Evolutionary conservation across 768 basidiomycete genomes (phyloP).

Genomic region (Agaricus blazei): DNA sequence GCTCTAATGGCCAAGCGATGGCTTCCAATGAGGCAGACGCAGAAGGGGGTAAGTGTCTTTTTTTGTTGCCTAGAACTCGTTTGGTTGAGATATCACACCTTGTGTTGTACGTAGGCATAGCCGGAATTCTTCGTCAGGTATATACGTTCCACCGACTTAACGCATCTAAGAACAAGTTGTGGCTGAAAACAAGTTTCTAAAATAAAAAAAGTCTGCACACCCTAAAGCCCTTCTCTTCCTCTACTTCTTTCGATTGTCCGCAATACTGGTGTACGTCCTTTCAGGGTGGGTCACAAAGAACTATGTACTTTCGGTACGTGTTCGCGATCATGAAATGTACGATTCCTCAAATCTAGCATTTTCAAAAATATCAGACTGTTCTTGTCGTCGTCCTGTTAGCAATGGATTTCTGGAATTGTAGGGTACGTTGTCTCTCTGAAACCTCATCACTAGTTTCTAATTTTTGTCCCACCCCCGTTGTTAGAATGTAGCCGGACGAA

Average conservation of each 20-base stretch:
- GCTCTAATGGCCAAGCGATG: conserved; percentile 24
- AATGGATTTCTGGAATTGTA: conserved; percentile 98
- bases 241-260: conserved; percentile 82
- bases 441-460: background rate
- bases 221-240: conserved; percentile 83
- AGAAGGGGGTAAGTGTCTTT: conserved; percentile 58
- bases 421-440: conserved; percentile 42
- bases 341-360: background rate
- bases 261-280: conserved; percentile 91
- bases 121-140: conserved; percentile 77
- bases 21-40: conserved; percentile 60
- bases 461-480: background rate
- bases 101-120: conserved; percentile 41
- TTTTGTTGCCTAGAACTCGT: background rate
- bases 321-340: conserved; percentile 1
- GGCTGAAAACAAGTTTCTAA: conserved; percentile 9
- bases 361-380: conserved; percentile 51
- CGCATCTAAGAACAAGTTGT: background rate
- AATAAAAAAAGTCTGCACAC: conserved; percentile 60
- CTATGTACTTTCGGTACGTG: conserved; percentile 86
- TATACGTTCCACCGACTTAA: conserved; percentile 3
- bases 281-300: conserved; percentile 86
- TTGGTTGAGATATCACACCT: conserved; percentile 1
- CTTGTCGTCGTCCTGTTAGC: conserved; percentile 89
- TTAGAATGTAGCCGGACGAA: conserved; percentile 91